A percentile compares a stretch with the other conserved stretches of the same genome.
Conservation (phyloP, 2,329 filamentous ascomycete genomes). For the Claviceps sp. region DNA sequence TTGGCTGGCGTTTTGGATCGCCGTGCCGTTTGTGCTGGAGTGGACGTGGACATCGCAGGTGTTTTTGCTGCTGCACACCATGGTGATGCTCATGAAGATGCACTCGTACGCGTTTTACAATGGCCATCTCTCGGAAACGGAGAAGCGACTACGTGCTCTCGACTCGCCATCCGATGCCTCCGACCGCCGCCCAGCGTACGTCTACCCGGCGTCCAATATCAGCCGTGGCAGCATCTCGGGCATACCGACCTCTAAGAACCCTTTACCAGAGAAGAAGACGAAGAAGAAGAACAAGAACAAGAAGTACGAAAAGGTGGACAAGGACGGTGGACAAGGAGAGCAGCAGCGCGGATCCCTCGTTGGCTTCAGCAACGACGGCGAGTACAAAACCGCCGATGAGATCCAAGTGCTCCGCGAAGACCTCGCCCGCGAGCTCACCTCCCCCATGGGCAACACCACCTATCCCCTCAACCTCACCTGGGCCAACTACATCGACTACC, state of each 20-base stretch:
- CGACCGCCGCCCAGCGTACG: slow-evolving; percentile 56
- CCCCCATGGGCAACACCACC: slow-evolving; percentile 75
- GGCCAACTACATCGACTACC: slow-evolving; percentile 71
- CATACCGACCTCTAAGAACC: slow-evolving; percentile 11
- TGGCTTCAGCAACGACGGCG: slow-evolving; percentile 3
- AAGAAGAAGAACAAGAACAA: no score
- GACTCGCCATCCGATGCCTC: slow-evolving; percentile 52
- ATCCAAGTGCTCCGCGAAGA: slow-evolving; percentile 66
- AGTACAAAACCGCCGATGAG: slow-evolving; percentile 25
- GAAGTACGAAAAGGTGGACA: no score
- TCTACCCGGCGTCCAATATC: slow-evolving; percentile 55
- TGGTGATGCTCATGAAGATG: slow-evolving; percentile 96
- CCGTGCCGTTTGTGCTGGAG: slow-evolving; percentile 67
- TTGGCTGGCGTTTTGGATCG: slow-evolving; percentile 77
- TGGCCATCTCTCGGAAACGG: slow-evolving; percentile 79
- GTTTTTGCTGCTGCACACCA: slow-evolving; percentile 79
- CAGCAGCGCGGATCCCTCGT: background rate
- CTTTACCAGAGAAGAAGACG: slow-evolving; percentile 3
- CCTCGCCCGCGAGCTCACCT: slow-evolving; percentile 81
- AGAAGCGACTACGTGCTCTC: slow-evolving; percentile 65
- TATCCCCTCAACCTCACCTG: slow-evolving; percentile 82
- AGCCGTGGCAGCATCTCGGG: slow-evolving; percentile 26
- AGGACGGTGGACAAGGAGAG: no score
- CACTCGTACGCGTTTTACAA: slow-evolving; percentile 98
- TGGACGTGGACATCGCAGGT: slow-evolving; percentile 99